A percentile compares a stretch with the other conserved stretches of the same genome.
phyloP scores from a whole-genome alignment of 2,329 filamentous ascomycete genomes.

The Sporothrix euskadiensis region DNA sequence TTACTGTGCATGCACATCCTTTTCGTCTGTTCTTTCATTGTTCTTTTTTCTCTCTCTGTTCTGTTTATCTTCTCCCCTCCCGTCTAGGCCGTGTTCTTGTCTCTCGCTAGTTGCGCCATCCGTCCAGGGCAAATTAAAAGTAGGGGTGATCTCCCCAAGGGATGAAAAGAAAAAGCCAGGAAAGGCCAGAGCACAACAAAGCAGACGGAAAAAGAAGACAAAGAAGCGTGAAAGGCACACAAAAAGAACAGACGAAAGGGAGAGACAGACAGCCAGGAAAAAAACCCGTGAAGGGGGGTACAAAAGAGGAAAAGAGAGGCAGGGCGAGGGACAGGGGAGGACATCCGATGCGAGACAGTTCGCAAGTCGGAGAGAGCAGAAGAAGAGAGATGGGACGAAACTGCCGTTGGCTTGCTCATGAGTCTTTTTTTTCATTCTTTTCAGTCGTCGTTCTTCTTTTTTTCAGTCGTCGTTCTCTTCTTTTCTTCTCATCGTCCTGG shows the following conservation, averaged over 20 bases:
- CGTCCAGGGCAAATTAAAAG: conserved; percentile 11
- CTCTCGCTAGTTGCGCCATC: conserved; percentile 15
- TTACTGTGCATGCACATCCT: not conserved
- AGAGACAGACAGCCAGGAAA: not conserved
- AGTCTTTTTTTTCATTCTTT: not conserved
- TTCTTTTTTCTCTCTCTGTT: not conserved
- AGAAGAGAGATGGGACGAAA: not conserved
- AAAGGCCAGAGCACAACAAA: not conserved
- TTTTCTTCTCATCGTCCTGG: not conserved
- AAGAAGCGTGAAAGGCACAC: not conserved
- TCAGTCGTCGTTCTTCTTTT: not conserved
- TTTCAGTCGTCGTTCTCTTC: not conserved
- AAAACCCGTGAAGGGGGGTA: not conserved
- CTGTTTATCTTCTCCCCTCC: not conserved
- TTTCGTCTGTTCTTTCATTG: not conserved
- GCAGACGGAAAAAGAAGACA: not conserved
- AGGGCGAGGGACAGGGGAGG: not conserved
- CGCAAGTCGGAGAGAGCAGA: not conserved
- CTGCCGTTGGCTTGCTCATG: not conserved
- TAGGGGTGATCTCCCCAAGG: conserved; percentile 7
- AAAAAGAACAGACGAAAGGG: not conserved
- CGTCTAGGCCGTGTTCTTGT: not conserved
- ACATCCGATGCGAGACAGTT: conserved; percentile 1
- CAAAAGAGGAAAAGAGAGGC: conserved; percentile 21
- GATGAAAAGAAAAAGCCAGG: not conserved